phyloP scores from a whole-genome alignment of 148 eudicot species.

The Heliosperma pusillum region DNA sequence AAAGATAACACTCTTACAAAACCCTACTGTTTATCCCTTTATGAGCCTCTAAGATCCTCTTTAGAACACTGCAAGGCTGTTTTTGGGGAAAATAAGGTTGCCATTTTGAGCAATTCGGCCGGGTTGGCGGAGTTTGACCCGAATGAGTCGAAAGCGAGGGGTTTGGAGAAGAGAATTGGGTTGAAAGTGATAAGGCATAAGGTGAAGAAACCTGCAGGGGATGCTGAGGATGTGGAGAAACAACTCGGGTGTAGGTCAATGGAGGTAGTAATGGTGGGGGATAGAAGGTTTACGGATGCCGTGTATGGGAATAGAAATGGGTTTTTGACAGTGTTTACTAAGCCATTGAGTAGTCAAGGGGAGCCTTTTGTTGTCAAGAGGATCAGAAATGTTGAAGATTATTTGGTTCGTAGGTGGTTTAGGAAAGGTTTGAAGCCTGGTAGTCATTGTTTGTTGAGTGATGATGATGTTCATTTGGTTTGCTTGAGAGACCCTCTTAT shows the following conservation, averaged over 20 bases:
- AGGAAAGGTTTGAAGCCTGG: slow-evolving; percentile 47
- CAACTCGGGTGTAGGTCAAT: slow-evolving; percentile 58
- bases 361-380: slow-evolving; percentile 76
- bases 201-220: slow-evolving; percentile 86
- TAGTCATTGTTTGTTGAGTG: slow-evolving; percentile 42
- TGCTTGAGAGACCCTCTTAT: slow-evolving; percentile 20
- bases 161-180: slow-evolving; percentile 59
- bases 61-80: slow-evolving; percentile 57
- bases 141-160: slow-evolving; percentile 64
- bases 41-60: slow-evolving; percentile 48
- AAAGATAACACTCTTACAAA: slow-evolving; percentile 83
- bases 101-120: slow-evolving; percentile 85
- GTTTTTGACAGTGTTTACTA: slow-evolving; percentile 66
- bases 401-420: slow-evolving; percentile 50
- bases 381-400: slow-evolving; percentile 68
- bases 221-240: slow-evolving; percentile 68
- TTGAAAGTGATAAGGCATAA: slow-evolving; percentile 66
- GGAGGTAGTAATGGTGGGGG: slow-evolving; percentile 80
- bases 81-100: slow-evolving; percentile 69
- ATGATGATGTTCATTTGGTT: slow-evolving; percentile 20
- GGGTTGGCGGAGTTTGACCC: slow-evolving; percentile 75
- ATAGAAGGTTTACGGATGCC: slow-evolving; percentile 81
- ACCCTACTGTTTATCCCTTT: slow-evolving; percentile 56
- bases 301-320: slow-evolving; percentile 87
- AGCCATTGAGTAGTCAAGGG: slow-evolving; percentile 56